Conservation (phyloP, 2,329 filamentous ascomycete genomes). For the Diaporthe humulicola region DNA sequence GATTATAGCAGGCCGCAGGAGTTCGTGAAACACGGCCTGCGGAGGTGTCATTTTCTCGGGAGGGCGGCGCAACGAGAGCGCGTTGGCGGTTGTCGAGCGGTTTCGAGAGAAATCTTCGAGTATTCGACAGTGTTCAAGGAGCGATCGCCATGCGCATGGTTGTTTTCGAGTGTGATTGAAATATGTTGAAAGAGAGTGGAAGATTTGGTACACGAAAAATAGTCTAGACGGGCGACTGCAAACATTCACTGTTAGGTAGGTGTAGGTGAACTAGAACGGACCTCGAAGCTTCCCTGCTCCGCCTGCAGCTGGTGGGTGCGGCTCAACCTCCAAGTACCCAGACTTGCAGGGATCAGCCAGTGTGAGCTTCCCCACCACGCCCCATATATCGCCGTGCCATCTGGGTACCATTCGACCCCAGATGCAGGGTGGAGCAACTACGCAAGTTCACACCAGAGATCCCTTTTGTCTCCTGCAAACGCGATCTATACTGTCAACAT, state of each 20-base stretch:
- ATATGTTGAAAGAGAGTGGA: background rate
- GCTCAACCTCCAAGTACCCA: background rate
- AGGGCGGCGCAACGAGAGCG: background rate
- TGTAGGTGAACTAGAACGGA: no score
- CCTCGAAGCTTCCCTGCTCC: slow-evolving; percentile 11
- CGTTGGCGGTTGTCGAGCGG: background rate
- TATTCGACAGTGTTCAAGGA: background rate
- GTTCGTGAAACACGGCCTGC: slow-evolving; percentile 73
- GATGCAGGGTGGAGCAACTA: background rate
- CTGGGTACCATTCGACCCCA: slow-evolving; percentile 24
- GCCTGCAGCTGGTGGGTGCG: slow-evolving; percentile 8
- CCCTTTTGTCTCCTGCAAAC: background rate
- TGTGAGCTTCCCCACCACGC: background rate
- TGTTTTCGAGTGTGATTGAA: background rate
- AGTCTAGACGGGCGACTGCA: background rate
- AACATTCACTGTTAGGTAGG: background rate
- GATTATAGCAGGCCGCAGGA: slow-evolving; percentile 87
- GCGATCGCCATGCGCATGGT: background rate
- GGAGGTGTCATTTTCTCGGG: slow-evolving; percentile 58
- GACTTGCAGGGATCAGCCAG: background rate
- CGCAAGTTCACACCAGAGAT: background rate
- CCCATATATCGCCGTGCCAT: background rate
- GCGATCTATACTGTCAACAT: background rate
- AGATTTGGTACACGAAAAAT: background rate
- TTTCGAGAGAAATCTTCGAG: background rate